Percentiles rank a stretch among this genome's conserved stretches.
phyloP scores from a whole-genome alignment of 2,329 filamentous ascomycete genomes.

The Chaetothyriales sp. region DNA sequence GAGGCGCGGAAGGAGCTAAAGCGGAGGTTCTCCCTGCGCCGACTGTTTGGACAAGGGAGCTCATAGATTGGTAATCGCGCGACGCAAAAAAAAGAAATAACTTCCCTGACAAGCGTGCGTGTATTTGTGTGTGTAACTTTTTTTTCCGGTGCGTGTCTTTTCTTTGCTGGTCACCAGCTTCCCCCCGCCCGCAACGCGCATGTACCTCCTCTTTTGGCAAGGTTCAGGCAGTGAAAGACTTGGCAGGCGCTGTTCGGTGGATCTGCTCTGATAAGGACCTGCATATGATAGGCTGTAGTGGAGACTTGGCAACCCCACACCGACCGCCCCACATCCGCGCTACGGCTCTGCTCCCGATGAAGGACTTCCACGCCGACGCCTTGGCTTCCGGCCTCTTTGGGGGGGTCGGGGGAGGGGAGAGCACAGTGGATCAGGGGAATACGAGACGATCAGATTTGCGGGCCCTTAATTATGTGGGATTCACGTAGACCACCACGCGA shows the following conservation, averaged over 20 bases:
- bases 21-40: constrained; percentile 1
- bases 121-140: too few relatives aligned
- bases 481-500: background rate
- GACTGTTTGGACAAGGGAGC: background rate
- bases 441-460: background rate
- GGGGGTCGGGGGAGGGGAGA: background rate
- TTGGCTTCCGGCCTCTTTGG: background rate
- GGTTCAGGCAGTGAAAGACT: background rate
- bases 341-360: background rate
- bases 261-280: too few relatives aligned
- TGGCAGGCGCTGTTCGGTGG: background rate
- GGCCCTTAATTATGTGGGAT: background rate
- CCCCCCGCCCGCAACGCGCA: too few relatives aligned
- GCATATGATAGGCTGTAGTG: too few relatives aligned
- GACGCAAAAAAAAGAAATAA: too few relatives aligned
- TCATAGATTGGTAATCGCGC: background rate
- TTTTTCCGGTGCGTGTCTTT: too few relatives aligned
- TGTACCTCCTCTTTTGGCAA: background rate
- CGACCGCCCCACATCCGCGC: background rate
- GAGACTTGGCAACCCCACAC: background rate
- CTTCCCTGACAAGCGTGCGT: too few relatives aligned
- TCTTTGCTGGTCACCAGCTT: too few relatives aligned
- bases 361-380: background rate
- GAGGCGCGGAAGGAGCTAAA: constrained; percentile 47
- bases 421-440: background rate